Evolutionary conservation across 2,329 filamentous ascomycete species (phyloP).

Genomic region (Helotiales sp.): DNA sequence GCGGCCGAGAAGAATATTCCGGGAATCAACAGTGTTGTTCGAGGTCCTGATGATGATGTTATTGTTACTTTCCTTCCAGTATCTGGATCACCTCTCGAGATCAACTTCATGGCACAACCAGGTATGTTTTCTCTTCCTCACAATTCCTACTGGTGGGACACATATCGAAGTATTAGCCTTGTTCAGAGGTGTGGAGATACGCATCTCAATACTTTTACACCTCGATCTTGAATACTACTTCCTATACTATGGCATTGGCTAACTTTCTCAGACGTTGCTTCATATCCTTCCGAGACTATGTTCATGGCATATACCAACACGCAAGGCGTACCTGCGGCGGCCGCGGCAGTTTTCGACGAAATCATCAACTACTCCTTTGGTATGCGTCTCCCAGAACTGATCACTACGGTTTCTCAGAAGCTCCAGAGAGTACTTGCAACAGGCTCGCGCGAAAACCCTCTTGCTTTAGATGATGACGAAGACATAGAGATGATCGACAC

Average conservation of each 20-base stretch:
- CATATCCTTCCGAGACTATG: slow-evolving; percentile 53
- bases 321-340: slow-evolving; percentile 50
- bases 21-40: slow-evolving; percentile 58
- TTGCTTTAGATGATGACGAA: slow-evolving; percentile 32
- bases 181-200: too few species aligned
- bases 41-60: slow-evolving; percentile 73
- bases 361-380: slow-evolving; percentile 34
- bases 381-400: slow-evolving; percentile 34
- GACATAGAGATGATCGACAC: slow-evolving; percentile 36
- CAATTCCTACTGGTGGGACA: background rate
- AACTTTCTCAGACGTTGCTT: slow-evolving; percentile 54
- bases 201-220: too few species aligned
- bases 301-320: slow-evolving; percentile 60
- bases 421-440: slow-evolving; percentile 32
- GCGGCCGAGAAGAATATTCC: slow-evolving; percentile 47
- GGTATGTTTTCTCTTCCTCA: slow-evolving; percentile 26
- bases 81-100: slow-evolving; percentile 34
- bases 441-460: slow-evolving; percentile 26
- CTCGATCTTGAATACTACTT: too few species aligned
- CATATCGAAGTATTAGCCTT: background rate
- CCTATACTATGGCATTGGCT: slow-evolving; percentile 9
- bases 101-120: slow-evolving; percentile 35
- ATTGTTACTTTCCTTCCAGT: slow-evolving; percentile 59
- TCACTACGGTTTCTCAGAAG: slow-evolving; percentile 34
- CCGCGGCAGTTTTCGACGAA: slow-evolving; percentile 45